A percentile compares a stretch with the other conserved stretches of the same genome.
These are phyloP conservation scores for Phytophthora uliginosa DNA, from an alignment of 352 stramenopile species.

Conservation along the genomic window DNA sequence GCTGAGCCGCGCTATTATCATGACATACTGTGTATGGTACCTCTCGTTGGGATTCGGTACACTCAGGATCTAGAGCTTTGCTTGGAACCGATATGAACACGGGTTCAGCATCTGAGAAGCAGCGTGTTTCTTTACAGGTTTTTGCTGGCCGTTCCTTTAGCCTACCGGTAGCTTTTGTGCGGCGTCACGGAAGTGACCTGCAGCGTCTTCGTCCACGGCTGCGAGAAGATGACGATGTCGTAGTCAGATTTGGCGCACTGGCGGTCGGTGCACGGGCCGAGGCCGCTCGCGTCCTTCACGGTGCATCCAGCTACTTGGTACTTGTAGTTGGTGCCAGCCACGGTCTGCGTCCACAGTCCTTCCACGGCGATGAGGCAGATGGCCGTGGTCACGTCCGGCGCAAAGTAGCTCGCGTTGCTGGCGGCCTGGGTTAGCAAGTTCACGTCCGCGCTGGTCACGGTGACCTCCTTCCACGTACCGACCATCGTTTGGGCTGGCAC, in stretches of 20 bases:
- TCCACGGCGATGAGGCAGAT: slow-evolving; percentile 56
- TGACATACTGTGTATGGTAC: no score
- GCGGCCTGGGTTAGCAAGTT: slow-evolving; percentile 42
- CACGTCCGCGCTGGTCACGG: slow-evolving; percentile 34
- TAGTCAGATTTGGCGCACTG: slow-evolving; percentile 41
- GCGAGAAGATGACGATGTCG: slow-evolving; percentile 48
- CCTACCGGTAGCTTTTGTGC: background rate
- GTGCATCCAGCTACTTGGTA: slow-evolving; percentile 54
- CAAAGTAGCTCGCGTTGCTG: slow-evolving; percentile 43
- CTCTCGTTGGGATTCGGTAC: no score
- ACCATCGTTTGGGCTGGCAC: slow-evolving; percentile 25
- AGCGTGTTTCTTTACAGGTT: no score
- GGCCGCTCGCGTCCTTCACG: slow-evolving; percentile 38
- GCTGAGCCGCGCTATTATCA: no score
- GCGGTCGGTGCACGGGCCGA: slow-evolving; percentile 46
- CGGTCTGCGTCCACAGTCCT: slow-evolving; percentile 46
- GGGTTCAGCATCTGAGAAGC: no score
- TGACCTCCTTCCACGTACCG: slow-evolving; percentile 30
- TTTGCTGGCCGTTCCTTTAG: no score
- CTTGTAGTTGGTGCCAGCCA: slow-evolving; percentile 66
- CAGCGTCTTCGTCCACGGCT: slow-evolving; percentile 49
- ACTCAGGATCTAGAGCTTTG: no score
- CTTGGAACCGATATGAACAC: no score
- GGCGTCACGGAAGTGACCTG: slow-evolving; percentile 47
- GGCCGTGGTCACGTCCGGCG: slow-evolving; percentile 32